These are phyloP conservation scores for Clonostachys chloroleuca DNA, from an alignment of 2,329 filamentous ascomycete species.

Conservation along the genomic window DNA sequence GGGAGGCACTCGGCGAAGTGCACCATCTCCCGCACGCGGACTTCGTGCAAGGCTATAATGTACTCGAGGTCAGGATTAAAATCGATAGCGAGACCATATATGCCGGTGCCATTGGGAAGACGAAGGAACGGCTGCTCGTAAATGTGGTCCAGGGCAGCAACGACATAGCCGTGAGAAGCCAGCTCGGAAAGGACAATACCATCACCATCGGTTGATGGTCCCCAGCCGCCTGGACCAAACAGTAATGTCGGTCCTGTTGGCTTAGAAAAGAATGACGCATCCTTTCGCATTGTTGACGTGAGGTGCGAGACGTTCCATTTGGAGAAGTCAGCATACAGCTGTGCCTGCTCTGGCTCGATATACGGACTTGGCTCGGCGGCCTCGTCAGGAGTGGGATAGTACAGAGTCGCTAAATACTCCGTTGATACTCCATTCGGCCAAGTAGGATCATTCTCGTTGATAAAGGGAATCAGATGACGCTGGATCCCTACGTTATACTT, in stretches of 20 bases:
- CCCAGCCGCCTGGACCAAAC: slow-evolving; percentile 6
- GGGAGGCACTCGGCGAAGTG: slow-evolving; percentile 12
- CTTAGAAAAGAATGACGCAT: slow-evolving; percentile 2
- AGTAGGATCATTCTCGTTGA: slow-evolving; percentile 1
- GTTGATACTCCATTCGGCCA: slow-evolving; percentile 5
- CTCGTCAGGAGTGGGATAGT: slow-evolving; percentile 6
- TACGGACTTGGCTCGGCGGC: slow-evolving; percentile 1
- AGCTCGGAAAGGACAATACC: slow-evolving; percentile 5
- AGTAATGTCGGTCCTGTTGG: slow-evolving; percentile 4
- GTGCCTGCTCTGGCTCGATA: slow-evolving; percentile 5
- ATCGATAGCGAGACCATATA: slow-evolving; percentile 7
- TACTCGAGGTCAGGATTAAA: neutral
- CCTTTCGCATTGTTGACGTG: slow-evolving; percentile 4
- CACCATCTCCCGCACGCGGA: neutral
- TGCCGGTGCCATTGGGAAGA: slow-evolving; percentile 16
- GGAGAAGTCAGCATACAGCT: slow-evolving; percentile 2
- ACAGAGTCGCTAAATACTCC: slow-evolving; percentile 7
- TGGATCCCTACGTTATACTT: slow-evolving; percentile 6
- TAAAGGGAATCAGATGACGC: slow-evolving; percentile 3
- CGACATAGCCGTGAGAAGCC: slow-evolving; percentile 9
- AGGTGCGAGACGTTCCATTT: slow-evolving; percentile 4
- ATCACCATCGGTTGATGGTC: slow-evolving; percentile 5
- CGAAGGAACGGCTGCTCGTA: slow-evolving; percentile 17
- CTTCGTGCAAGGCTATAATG: neutral
- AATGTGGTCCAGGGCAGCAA: slow-evolving; percentile 17